Percentiles rank a stretch among this genome's conserved stretches.
Evolutionary conservation across 2,329 filamentous ascomycete species (phyloP).

Genomic region (Alternaria ethzedia): DNA sequence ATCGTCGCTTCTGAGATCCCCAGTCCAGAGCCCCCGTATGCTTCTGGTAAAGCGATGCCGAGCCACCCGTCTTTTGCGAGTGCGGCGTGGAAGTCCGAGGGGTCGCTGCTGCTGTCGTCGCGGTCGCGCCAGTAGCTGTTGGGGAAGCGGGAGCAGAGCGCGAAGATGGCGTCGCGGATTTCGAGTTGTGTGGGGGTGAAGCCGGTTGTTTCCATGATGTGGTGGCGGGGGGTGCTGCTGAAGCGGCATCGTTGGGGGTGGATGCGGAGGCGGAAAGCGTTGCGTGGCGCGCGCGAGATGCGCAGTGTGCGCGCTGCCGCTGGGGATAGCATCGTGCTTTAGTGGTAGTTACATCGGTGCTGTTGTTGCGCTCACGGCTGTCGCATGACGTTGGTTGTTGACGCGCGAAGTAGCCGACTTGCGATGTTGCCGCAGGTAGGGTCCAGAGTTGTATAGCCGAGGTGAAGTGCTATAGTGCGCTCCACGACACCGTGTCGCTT

Average conservation of each 20-base stretch:
- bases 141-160: conserved; percentile 73
- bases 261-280: neutral
- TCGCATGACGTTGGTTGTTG: neutral
- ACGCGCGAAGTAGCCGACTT: conserved; percentile 6
- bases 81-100: conserved; percentile 76
- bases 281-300: neutral
- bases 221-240: conserved; percentile 32
- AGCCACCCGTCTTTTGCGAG: conserved; percentile 80
- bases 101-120: conserved; percentile 74
- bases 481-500: too few relatives aligned
- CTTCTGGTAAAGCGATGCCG: conserved; percentile 78
- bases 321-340: neutral
- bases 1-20: conserved; percentile 83
- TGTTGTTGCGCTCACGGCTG: neutral
- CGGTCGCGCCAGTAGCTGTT: conserved; percentile 77
- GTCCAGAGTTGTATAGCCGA: neutral
- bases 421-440: neutral
- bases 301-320: neutral
- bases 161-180: conserved; percentile 72
- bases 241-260: conserved; percentile 26
- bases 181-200: conserved; percentile 76
- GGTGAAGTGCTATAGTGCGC: neutral
- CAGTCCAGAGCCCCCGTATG: conserved; percentile 74
- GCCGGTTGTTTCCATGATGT: conserved; percentile 73
- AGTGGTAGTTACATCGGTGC: neutral